Conservation (phyloP, 768 basidiomycete genomes). For the Tricholoma matsutake region DNA sequence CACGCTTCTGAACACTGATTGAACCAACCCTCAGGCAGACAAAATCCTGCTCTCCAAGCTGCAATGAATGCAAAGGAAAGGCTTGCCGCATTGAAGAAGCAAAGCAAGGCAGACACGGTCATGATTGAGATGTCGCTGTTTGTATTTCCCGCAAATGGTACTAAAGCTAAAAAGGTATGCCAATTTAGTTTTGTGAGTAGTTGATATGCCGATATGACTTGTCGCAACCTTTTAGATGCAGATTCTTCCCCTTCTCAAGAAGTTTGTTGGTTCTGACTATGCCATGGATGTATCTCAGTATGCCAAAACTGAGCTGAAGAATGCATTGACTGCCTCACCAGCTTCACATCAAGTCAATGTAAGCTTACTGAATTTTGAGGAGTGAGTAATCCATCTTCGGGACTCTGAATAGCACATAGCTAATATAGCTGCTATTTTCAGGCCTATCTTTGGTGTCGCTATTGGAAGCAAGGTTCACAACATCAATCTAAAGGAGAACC, state of each 20-base stretch:
- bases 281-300: constrained; percentile 2
- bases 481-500: neutral
- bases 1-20: constrained; percentile 3
- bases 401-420: constrained; percentile 1
- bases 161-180: neutral
- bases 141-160: neutral
- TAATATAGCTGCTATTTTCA: no score
- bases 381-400: neutral
- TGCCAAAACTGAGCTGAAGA: constrained; percentile 2
- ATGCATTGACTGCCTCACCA: neutral
- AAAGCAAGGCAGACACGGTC: no score
- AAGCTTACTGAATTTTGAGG: neutral
- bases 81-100: no score
- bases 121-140: constrained; percentile 2
- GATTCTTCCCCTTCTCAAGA: constrained; percentile 1
- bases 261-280: neutral
- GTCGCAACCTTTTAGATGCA: neutral
- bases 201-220: neutral
- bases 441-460: constrained; percentile 6
- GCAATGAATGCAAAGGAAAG: no score
- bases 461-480: constrained; percentile 5
- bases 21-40: constrained; percentile 1
- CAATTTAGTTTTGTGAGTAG: neutral
- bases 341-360: neutral
- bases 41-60: no score